phyloP scores from a whole-genome alignment of 306 rosid species.

The Oxytropis ochrocephala region DNA sequence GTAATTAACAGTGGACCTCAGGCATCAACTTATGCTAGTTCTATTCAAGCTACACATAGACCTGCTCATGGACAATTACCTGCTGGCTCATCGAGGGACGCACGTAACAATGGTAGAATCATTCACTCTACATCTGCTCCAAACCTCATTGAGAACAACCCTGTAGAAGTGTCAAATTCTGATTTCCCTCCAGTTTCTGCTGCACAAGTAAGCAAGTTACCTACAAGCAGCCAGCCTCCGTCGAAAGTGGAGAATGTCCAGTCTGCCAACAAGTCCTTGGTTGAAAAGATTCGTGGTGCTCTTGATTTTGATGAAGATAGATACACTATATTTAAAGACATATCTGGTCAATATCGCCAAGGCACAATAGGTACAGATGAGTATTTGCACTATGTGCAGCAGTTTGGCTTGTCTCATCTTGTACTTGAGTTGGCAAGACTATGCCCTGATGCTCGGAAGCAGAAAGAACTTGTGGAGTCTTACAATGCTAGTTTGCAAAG shows the following conservation, averaged over 20 bases:
- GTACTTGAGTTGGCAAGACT: slow-evolving; percentile 77
- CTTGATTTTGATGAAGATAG: slow-evolving; percentile 80
- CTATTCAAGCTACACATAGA: slow-evolving; percentile 42
- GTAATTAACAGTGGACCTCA: slow-evolving; percentile 16
- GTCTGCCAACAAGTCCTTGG: slow-evolving; percentile 83
- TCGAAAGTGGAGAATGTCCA: slow-evolving; percentile 53
- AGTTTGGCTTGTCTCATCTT: slow-evolving; percentile 83
- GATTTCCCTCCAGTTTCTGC: slow-evolving; percentile 90
- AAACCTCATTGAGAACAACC: slow-evolving; percentile 49
- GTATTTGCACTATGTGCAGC: slow-evolving; percentile 68
- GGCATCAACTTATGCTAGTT: slow-evolving; percentile 39
- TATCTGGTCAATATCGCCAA: slow-evolving; percentile 81
- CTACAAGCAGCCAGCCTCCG: slow-evolving; percentile 41
- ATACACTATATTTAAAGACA: slow-evolving; percentile 59
- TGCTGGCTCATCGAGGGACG: slow-evolving; percentile 44
- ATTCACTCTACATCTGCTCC: slow-evolving; percentile 77
- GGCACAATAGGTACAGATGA: slow-evolving; percentile 58
- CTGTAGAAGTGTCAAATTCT: slow-evolving; percentile 39
- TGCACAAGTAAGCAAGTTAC: slow-evolving; percentile 42
- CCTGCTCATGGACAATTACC: slow-evolving; percentile 34
- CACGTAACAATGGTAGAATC: slow-evolving; percentile 45
- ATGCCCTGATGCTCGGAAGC: slow-evolving; percentile 74
- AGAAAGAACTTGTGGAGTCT: slow-evolving; percentile 65
- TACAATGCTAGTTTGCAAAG: slow-evolving; percentile 46
- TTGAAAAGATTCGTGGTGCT: slow-evolving; percentile 74